Evolutionary conservation across 352 stramenopile species (phyloP), one percentile per base, ranked within the genome.

Genomic region (Phytophthora rubi): DNA sequence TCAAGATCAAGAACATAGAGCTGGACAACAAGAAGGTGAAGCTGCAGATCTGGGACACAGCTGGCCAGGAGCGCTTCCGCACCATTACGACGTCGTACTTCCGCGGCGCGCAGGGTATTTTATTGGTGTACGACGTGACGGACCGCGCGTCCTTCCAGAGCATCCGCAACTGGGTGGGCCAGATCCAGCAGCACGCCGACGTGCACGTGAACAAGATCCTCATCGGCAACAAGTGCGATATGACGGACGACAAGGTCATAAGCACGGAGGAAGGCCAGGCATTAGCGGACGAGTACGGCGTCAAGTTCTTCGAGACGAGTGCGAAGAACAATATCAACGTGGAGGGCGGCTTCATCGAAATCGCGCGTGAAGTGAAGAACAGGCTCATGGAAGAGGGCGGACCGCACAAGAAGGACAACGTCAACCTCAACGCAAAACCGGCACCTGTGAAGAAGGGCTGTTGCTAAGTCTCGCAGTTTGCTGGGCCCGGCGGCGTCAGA

Each of bases 51-150:
- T 99, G 97, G 98, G 98, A 99, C 75, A 99, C 98, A 33, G 97
- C 98, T 35, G 97, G 98, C 35, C 97, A 99, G 83, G 97, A 99
- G 80, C 95, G 97, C 65, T 99, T 99, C 85, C 97, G 97, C 59
- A 99, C 97, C 57, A 99, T 99, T 78, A 99, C 98, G 70, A 99
- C 94, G 55, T 98, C 97, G 37, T 99, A 99, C 75, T 99, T 99
- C 76, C 94, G 98, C 63, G 98, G 98, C 51, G 97, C 98, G 18
- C 97, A 99, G 79, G 98, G 98, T 64, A 99, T 99, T 77, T 81
- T 99, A 70, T 94, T 99, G 51, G 97, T 99, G 37, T 99, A 99
- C 83, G 97, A 99, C 77, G 95, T 99, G 39, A 99, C 97, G 51
- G 96, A 99, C 76, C 93, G 97, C 58, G 90, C 95, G 53, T 99